Evolutionary conservation across 2,329 filamentous ascomycete species (phyloP).

Genomic region (Paraphoma chrysanthemicola): DNA sequence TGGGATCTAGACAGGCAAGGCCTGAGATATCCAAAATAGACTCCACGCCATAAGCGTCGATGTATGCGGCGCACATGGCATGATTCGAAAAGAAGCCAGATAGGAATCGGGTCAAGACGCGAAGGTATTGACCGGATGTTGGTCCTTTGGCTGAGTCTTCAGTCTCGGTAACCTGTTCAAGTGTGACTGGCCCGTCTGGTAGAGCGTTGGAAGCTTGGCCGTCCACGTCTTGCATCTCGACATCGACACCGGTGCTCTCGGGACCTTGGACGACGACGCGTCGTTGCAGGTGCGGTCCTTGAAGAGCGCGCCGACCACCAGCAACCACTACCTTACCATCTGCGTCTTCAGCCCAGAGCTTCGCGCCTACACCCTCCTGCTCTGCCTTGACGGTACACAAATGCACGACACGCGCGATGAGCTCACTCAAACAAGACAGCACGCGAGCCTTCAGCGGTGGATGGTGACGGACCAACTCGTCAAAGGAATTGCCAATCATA

Average conservation of each 20-base stretch:
- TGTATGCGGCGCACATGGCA: constrained; percentile 74
- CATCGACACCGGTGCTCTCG: constrained; percentile 46
- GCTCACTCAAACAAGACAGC: constrained; percentile 83
- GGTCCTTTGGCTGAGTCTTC: constrained; percentile 60
- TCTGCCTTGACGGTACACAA: constrained; percentile 75
- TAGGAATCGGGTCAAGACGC: constrained; percentile 79
- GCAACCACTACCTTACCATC: constrained; percentile 67
- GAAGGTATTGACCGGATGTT: constrained; percentile 72
- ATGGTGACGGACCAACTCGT: constrained; percentile 94
- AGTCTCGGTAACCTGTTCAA: constrained; percentile 53
- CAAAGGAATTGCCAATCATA: constrained; percentile 82
- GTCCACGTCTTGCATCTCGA: constrained; percentile 69
- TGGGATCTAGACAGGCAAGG: constrained; percentile 78
- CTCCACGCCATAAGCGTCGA: constrained; percentile 81
- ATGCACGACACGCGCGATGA: constrained; percentile 82
- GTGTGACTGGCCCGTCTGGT: constrained; percentile 32
- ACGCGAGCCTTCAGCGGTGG: constrained; percentile 82
- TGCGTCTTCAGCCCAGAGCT: constrained; percentile 70
- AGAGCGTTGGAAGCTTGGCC: constrained; percentile 10
- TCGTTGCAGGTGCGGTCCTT: constrained; percentile 51
- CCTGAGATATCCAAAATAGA: constrained; percentile 83
- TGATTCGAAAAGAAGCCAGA: constrained; percentile 77
- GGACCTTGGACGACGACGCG: constrained; percentile 15
- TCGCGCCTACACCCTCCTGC: constrained; percentile 76
- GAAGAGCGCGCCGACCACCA: constrained; percentile 57